These are phyloP conservation scores for Apocynum venetum DNA, from an alignment of 257 asterid genomes.

Conservation along the genomic window DNA sequence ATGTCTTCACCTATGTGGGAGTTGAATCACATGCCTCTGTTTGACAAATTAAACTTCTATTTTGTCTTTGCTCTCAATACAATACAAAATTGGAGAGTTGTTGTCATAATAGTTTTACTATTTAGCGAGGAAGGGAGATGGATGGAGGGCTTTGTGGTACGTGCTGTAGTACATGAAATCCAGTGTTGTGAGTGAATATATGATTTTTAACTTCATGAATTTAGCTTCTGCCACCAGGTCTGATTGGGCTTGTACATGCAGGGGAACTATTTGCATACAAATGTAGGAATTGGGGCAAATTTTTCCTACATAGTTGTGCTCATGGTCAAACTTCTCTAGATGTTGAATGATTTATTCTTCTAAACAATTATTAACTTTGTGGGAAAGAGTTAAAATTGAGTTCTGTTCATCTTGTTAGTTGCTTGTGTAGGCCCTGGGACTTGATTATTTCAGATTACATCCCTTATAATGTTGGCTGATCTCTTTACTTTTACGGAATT, in stretches of 20 bases:
- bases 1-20: not conserved
- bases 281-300: not conserved
- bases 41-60: not conserved
- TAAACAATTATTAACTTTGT: not conserved
- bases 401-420: slow-evolving; percentile 4
- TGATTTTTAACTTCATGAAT: not conserved
- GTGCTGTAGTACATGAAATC: not conserved
- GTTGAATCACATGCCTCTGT: not conserved
- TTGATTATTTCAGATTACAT: not conserved
- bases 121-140: not conserved
- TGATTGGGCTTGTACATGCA: not conserved
- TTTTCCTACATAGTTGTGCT: not conserved
- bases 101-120: not conserved
- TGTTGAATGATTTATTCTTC: not conserved
- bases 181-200: not conserved
- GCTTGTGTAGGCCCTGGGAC: not conserved
- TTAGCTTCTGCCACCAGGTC: not conserved
- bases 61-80: not conserved
- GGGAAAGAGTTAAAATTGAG: not conserved
- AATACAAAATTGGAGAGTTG: not conserved
- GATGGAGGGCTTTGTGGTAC: not conserved
- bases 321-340: not conserved
- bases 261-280: not conserved
- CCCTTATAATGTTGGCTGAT: not conserved
- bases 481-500: not conserved